Evolutionary conservation across 345 rosid species (phyloP).

Genomic region (Eutrema heterophyllum): DNA sequence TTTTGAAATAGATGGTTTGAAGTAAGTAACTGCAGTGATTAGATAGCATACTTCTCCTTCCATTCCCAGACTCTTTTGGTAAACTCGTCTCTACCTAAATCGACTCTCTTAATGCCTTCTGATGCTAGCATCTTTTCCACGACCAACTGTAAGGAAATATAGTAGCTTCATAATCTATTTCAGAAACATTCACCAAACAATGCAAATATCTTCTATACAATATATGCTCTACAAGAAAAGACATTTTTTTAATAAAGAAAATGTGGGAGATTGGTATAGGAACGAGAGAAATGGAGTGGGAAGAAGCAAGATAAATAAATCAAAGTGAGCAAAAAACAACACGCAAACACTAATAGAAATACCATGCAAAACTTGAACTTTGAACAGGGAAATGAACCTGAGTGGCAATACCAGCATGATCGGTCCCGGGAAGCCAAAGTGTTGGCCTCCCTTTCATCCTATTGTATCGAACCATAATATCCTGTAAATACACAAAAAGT

Average conservation of each 20-base stretch:
- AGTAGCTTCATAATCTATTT: slow-evolving; percentile 22
- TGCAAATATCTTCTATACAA: not conserved
- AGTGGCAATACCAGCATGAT: slow-evolving; percentile 99
- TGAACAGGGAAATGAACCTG: slow-evolving; percentile 51
- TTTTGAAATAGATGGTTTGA: not conserved
- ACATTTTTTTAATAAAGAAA: not conserved
- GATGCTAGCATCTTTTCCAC: slow-evolving; percentile 93
- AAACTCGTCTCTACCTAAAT: slow-evolving; percentile 84
- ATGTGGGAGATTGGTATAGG: not conserved
- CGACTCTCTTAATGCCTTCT: slow-evolving; percentile 83
- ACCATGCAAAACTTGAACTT: slow-evolving; percentile 9
- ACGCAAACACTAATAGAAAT: not conserved
- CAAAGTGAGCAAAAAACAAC: not conserved
- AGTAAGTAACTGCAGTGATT: not conserved
- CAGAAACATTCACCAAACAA: not conserved
- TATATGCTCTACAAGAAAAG: not conserved
- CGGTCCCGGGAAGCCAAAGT: slow-evolving; percentile 97
- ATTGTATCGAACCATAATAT: slow-evolving; percentile 80
- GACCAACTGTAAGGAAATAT: slow-evolving; percentile 57
- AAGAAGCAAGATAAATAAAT: not conserved
- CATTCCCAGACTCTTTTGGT: slow-evolving; percentile 93
- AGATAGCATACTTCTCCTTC: slow-evolving; percentile 79
- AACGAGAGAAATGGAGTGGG: slow-evolving; percentile 3
- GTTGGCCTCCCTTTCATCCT: slow-evolving; percentile 97
- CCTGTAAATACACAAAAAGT: slow-evolving; percentile 21